Percentiles rank a stretch among this genome's conserved stretches.
These are phyloP conservation scores for Canariomyces notabilis DNA, from an alignment of 2,329 filamentous ascomycete genomes.

Conservation along the genomic window DNA sequence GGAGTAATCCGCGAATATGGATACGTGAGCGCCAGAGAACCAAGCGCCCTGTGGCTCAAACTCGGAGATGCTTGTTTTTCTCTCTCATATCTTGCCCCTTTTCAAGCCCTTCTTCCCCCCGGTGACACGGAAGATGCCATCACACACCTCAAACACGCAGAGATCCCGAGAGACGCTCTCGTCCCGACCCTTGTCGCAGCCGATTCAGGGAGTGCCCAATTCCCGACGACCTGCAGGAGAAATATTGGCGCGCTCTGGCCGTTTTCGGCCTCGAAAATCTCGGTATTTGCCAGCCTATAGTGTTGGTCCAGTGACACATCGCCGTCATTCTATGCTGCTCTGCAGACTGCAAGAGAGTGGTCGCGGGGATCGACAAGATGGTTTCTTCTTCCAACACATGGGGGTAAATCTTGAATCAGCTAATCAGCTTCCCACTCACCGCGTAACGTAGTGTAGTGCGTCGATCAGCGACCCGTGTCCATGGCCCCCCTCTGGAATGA, in stretches of 20 bases:
- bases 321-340: too few species aligned
- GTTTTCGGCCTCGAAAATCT: conserved; percentile 17
- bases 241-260: conserved; percentile 19
- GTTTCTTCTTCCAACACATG: neutral
- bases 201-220: conserved; percentile 8
- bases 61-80: too few species aligned
- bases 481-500: neutral
- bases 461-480: neutral
- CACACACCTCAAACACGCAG: too few species aligned
- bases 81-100: neutral
- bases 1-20: too few species aligned
- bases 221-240: conserved; percentile 21
- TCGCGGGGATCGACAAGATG: too few species aligned
- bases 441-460: neutral
- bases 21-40: too few species aligned
- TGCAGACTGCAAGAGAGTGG: too few species aligned
- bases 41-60: too few species aligned
- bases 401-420: too few species aligned
- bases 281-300: conserved; percentile 17
- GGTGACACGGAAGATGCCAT: conserved; percentile 9
- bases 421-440: too few species aligned
- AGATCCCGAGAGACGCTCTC: conserved; percentile 2
- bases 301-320: conserved; percentile 4
- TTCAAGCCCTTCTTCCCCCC: too few species aligned
- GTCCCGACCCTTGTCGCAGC: conserved; percentile 11